Percentiles rank a stretch among this genome's conserved stretches.
Evolutionary conservation across 805 yeast genomes (phyloP).

Genomic region (Candida gorgasii): DNA sequence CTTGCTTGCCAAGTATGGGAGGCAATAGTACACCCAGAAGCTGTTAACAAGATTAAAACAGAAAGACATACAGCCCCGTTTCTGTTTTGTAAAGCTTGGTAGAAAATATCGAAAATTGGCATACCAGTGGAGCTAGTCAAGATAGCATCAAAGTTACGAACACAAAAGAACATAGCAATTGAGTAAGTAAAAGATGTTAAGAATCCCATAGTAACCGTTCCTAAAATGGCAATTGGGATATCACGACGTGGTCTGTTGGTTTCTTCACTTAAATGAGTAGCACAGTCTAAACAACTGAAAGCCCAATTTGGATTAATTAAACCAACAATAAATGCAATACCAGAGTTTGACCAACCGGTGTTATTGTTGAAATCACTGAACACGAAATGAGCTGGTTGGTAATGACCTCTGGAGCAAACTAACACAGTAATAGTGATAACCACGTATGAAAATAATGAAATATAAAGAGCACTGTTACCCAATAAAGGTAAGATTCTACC

Average conservation of each 20-base stretch:
- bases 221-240: slow-evolving; percentile 41
- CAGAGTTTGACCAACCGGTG: slow-evolving; percentile 32
- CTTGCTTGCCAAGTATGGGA: slow-evolving; percentile 47
- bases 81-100: slow-evolving; percentile 37
- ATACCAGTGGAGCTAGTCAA: slow-evolving; percentile 31
- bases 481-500: slow-evolving; percentile 36
- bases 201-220: slow-evolving; percentile 43
- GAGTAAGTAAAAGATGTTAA: slow-evolving; percentile 39
- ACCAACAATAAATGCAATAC: slow-evolving; percentile 40
- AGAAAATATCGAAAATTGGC: slow-evolving; percentile 42
- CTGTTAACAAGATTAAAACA: slow-evolving; percentile 34
- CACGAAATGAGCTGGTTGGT: slow-evolving; percentile 28
- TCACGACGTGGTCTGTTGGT: slow-evolving; percentile 36
- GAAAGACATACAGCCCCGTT: slow-evolving; percentile 41
- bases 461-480: slow-evolving; percentile 36
- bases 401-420: slow-evolving; percentile 36
- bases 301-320: slow-evolving; percentile 40
- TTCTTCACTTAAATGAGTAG: slow-evolving; percentile 45
- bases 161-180: slow-evolving; percentile 42
- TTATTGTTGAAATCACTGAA: slow-evolving; percentile 22
- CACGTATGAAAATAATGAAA: slow-evolving; percentile 35
- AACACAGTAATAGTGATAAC: slow-evolving; percentile 40
- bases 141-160: slow-evolving; percentile 32
- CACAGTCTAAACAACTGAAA: slow-evolving; percentile 42
- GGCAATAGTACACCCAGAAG: slow-evolving; percentile 39